phyloP scores from a whole-genome alignment of 495 filamentous ascomycete species.

The Xylaria cubensis region DNA sequence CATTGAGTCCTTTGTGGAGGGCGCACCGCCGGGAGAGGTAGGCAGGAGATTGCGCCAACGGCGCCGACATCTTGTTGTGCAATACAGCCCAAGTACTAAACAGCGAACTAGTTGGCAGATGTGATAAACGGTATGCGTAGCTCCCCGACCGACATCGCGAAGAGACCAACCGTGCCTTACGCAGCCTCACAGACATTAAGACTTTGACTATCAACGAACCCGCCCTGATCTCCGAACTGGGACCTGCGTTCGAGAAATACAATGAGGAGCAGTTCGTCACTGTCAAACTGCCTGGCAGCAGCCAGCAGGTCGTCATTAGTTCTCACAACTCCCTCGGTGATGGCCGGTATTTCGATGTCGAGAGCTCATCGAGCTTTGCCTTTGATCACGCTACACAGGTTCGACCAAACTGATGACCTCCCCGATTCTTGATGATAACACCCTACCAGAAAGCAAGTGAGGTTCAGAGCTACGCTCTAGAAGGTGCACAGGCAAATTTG shows the following conservation, averaged over 20 bases:
- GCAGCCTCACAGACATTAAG: conserved; percentile 76
- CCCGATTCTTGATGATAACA: conserved; percentile 29
- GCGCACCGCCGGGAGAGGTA: conserved; percentile 97
- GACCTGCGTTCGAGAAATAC: conserved; percentile 89
- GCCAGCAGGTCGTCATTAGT: conserved; percentile 87
- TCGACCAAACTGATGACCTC: conserved; percentile 26
- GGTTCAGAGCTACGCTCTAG: conserved; percentile 79
- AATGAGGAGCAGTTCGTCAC: conserved; percentile 92
- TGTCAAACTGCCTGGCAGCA: conserved; percentile 85
- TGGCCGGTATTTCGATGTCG: conserved; percentile 86
- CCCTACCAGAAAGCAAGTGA: conserved; percentile 76
- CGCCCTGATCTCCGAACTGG: conserved; percentile 69
- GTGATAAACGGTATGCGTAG: conserved; percentile 78
- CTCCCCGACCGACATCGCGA: conserved; percentile 6
- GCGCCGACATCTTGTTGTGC: background rate
- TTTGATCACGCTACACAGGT: conserved; percentile 88
- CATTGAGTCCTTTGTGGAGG: conserved; percentile 87
- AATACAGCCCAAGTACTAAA: conserved; percentile 36
- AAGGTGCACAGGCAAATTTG: conserved; percentile 77
- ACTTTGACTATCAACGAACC: conserved; percentile 75
- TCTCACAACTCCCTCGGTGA: conserved; percentile 78
- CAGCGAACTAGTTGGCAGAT: conserved; percentile 72
- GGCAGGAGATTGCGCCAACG: conserved; percentile 12
- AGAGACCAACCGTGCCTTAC: conserved; percentile 23
- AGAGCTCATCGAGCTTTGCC: conserved; percentile 81